Base-by-base conservation (phyloP, 495 filamentous ascomycete genomes). In the Monascus purpureus region DNA sequence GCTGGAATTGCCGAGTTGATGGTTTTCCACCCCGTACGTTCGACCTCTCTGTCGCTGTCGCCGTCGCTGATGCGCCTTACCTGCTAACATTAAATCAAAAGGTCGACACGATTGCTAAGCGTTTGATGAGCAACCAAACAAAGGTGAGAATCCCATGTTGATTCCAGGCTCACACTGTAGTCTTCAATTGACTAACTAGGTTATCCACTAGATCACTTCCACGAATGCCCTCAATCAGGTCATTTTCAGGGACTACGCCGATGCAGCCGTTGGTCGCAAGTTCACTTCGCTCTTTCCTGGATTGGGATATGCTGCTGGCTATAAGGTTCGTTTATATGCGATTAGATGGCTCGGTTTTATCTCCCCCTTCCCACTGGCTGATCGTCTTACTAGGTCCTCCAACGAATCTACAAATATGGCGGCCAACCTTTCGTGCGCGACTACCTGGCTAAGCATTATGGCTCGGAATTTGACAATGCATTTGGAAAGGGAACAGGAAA, bases 381-480 rank as follows among this genome's bases (percentile, higher is more conserved):
- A 41, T 43, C 6, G 14, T 29, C 13, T 38, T 37, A 11, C 11
- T 13, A 82, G 78, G 65, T 90, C 36, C 72, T 93, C 33, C 90
- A 99, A 70, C 70, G 90, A 46, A 75, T 99, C 49, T 99, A 99
- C 69, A 99, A 99, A 61, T 99, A 94, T 52, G 90, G 90, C 38
- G 90, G 90, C 33, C 90, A 99, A 68, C 90, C 90, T 6, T 88
- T 95, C 47, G 86, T 78, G 2, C 77, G 88, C 25, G 90, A 99
- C 55, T 94, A 80, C 58, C 71, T 99, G 22, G 69, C 73, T n/a
- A 55, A 66, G 41, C 71, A 96, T 65, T 72, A 93, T 55, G 80
- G 82, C 37, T 61, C 67, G 38, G 68, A 71, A 26, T 99, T 99
- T 52, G 86, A 96, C 49, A 61, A 65, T 35, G 69, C 84, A 4